Evolutionary conservation across 768 basidiomycete species (phyloP).

Genomic region (Tubosaeta sp.): DNA sequence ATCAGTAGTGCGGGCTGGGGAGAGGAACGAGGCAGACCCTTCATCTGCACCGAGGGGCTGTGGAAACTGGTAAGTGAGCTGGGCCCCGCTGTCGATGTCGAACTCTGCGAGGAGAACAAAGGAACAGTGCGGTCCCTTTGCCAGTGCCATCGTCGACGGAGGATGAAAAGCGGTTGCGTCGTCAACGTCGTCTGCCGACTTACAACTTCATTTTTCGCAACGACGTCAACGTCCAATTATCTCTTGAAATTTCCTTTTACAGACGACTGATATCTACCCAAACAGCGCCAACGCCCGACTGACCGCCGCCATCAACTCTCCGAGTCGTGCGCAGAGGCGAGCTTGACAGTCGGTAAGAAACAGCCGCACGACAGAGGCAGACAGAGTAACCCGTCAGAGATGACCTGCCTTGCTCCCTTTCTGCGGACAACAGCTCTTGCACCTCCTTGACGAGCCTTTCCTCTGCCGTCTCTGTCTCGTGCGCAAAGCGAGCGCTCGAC

Average conservation of each 20-base stretch:
- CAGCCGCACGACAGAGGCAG: neutral
- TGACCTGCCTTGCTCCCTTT: conserved; percentile 34
- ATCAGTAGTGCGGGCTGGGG: conserved; percentile 2
- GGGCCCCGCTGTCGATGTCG: conserved; percentile 92
- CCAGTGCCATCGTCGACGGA: conserved; percentile 15
- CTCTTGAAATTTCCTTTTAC: conserved; percentile 27
- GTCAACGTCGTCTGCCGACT: too few relatives aligned
- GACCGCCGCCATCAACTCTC: conserved; percentile 26
- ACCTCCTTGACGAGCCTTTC: conserved; percentile 10
- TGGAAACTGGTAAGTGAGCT: conserved; percentile 94
- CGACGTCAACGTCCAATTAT: conserved; percentile 12
- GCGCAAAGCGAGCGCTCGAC: conserved; percentile 23
- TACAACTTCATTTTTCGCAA: conserved; percentile 9
- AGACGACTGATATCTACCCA: conserved; percentile 1
- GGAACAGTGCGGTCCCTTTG: conserved; percentile 74
- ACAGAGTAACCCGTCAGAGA: conserved; percentile 24
- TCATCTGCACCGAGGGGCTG: conserved; percentile 93
- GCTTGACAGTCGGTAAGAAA: conserved; percentile 23
- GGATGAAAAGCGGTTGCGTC: neutral
- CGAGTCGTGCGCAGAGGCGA: conserved; percentile 18
- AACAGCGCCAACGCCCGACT: conserved; percentile 26
- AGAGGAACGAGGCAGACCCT: conserved; percentile 47
- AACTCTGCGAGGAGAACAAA: conserved; percentile 98
- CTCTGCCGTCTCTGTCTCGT: conserved; percentile 16
- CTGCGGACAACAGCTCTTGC: conserved; percentile 15